phyloP scores from a whole-genome alignment of 176 grass and related monocot genomes.

The Rhynchospora pubera region DNA sequence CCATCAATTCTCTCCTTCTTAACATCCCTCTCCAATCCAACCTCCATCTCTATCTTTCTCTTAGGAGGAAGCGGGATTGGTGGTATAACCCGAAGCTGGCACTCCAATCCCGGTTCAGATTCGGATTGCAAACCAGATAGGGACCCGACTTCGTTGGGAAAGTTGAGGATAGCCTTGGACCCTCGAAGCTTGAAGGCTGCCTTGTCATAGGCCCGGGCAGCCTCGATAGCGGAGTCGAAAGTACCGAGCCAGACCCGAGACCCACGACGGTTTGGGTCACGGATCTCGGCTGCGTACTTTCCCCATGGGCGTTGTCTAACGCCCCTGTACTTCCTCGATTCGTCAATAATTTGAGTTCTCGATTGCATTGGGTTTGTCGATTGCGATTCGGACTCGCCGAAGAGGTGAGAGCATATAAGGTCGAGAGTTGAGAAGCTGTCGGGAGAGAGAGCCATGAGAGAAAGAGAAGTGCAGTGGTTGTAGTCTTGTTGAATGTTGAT shows the following conservation, averaged over 20 bases:
- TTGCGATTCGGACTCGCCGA: not conserved
- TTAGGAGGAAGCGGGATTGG: slow-evolving; percentile 18
- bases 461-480: not conserved
- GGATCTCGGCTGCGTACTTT: slow-evolving; percentile 32
- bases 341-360: not conserved
- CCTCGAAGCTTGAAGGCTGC: slow-evolving; percentile 21
- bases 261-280: slow-evolving; percentile 4
- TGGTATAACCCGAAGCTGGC: not conserved
- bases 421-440: not conserved
- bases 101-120: not conserved
- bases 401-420: slow-evolving; percentile 13
- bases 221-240: slow-evolving; percentile 14
- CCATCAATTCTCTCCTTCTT: not conserved
- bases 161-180: slow-evolving; percentile 19
- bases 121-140: not conserved
- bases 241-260: slow-evolving; percentile 23
- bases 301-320: slow-evolving; percentile 96
- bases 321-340: slow-evolving; percentile 41
- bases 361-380: not conserved
- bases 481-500: too few species aligned
- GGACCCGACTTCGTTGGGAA: not conserved
- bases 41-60: slow-evolving; percentile 18
- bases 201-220: slow-evolving; percentile 15
- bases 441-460: slow-evolving; percentile 4
- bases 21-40: not conserved